Base-by-base conservation (phyloP, 2,329 filamentous ascomycete genomes). In the Diplodia intermedia region DNA sequence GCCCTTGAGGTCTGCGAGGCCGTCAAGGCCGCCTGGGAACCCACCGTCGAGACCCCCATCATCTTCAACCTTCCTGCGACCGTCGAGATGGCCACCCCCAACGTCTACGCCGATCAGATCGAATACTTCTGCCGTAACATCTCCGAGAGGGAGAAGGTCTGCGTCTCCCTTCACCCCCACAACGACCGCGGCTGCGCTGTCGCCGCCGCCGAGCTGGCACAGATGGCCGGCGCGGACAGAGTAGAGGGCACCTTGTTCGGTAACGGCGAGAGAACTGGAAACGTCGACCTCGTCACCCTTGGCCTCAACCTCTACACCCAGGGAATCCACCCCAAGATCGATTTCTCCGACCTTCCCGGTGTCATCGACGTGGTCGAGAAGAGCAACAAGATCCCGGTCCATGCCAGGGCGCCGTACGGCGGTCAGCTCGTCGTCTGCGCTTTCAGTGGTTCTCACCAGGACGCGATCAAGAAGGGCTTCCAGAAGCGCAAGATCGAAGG, bases 11-110 rank as follows among this genome's bases (percentile, higher is more conserved):
- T 98, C 52, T 98, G 95, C 79, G 89, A 97, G 77, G 94, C 94
- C 40, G 94, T 98, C 75, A 97, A 97, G 86, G 90, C 85, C 6
- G 95, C 94, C 0, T 99, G 95, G 95, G 93, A 86, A 70, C 94
- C 95, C 0, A 88, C 87, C 0, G 88, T 84, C 49, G 88, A 92
- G 79, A 90, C 89, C 73, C 92, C 90, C 57, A 92, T 99, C 79
- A 97, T 99, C 77, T 95, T 99, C 86, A 98, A 98, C 82, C 86
- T 99, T 63, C 94, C 95, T 0, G 94, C 95, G 1, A 99, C 95
- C 0, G 94, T 98, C 43, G 95, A 99, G 82, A 90, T 97, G 89
- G 83, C 92, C 0, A 97, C 95, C 0, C 94, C 94, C 40, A 99
- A 99, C 78, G 87, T 97, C 57, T 99, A 95, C 78, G 95, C 95